These are phyloP conservation scores for Geotrichum carabidarum DNA, from an alignment of 1,139 yeast genomes.

Conservation along the genomic window DNA sequence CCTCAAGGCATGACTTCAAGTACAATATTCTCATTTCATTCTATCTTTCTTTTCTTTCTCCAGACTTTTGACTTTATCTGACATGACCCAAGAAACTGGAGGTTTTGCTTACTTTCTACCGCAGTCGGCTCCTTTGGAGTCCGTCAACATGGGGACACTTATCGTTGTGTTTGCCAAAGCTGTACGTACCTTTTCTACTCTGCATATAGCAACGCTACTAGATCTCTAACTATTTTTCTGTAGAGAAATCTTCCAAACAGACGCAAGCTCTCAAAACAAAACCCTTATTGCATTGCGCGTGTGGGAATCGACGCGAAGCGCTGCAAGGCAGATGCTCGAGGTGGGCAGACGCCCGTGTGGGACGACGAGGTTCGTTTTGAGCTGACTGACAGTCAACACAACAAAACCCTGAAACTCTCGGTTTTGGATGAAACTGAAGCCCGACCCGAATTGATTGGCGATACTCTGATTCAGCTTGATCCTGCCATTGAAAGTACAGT, in stretches of 20 bases:
- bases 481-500: constrained; percentile 58
- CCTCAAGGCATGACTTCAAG: too few relatives aligned
- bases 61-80: constrained; percentile 1
- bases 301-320: constrained; percentile 72
- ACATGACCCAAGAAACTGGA: too few relatives aligned
- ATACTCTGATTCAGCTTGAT: constrained; percentile 68
- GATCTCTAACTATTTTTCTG: neutral
- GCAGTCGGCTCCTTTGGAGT: constrained; percentile 8
- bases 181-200: constrained; percentile 26
- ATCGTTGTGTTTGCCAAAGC: constrained; percentile 40
- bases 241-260: constrained; percentile 68
- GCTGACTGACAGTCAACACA: constrained; percentile 39
- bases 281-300: constrained; percentile 79
- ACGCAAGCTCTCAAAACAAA: constrained; percentile 77
- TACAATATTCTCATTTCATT: neutral
- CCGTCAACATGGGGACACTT: constrained; percentile 35
- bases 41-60: neutral
- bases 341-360: constrained; percentile 30
- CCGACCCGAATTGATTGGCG: constrained; percentile 83
- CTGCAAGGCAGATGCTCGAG: constrained; percentile 38
- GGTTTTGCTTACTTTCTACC: too few relatives aligned
- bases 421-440: constrained; percentile 82
- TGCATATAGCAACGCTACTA: neutral
- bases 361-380: constrained; percentile 73
- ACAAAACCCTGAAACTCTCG: constrained; percentile 59